A percentile compares a stretch with the other conserved stretches of the same genome.
These are phyloP conservation scores for Alternaria postmessia DNA, from an alignment of 2,329 filamentous ascomycete genomes.

Conservation along the genomic window DNA sequence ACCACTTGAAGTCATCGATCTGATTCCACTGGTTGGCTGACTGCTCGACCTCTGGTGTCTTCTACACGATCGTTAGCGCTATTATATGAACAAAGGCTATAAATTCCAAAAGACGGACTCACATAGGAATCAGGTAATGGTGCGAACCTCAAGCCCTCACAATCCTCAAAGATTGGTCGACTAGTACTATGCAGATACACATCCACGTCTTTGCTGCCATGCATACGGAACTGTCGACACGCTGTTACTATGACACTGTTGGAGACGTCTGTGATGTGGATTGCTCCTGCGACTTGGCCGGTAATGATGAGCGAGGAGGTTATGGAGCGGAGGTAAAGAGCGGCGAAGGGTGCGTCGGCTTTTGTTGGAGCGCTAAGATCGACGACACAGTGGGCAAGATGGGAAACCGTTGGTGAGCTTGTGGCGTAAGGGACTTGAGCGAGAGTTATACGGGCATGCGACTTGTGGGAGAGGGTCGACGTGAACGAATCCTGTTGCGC, in stretches of 20 bases:
- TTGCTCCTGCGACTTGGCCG: constrained; percentile 79
- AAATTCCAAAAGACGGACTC: constrained; percentile 46
- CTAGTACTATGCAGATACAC: constrained; percentile 84
- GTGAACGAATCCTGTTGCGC: background rate
- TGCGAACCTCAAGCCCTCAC: constrained; percentile 78
- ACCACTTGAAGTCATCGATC: constrained; percentile 98
- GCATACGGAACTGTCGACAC: constrained; percentile 90
- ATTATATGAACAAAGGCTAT: background rate
- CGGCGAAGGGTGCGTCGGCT: constrained; percentile 67
- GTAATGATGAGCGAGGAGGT: constrained; percentile 76
- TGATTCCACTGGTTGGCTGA: constrained; percentile 79
- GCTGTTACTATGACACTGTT: constrained; percentile 76
- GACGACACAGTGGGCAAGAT: constrained; percentile 75
- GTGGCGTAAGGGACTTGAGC: constrained; percentile 75
- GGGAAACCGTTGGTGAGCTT: constrained; percentile 75
- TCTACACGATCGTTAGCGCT: constrained; percentile 19
- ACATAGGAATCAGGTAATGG: constrained; percentile 75
- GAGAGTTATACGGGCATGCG: constrained; percentile 72
- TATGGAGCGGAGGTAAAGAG: constrained; percentile 73
- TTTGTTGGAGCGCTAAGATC: constrained; percentile 75
- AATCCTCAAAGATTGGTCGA: constrained; percentile 94
- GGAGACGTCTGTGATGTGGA: constrained; percentile 79
- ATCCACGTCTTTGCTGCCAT: constrained; percentile 81
- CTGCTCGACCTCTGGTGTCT: constrained; percentile 25
- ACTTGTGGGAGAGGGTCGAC: constrained; percentile 31